Conservation (phyloP, 2,329 filamentous ascomycete genomes). For the Trichoderma semiorbis region DNA sequence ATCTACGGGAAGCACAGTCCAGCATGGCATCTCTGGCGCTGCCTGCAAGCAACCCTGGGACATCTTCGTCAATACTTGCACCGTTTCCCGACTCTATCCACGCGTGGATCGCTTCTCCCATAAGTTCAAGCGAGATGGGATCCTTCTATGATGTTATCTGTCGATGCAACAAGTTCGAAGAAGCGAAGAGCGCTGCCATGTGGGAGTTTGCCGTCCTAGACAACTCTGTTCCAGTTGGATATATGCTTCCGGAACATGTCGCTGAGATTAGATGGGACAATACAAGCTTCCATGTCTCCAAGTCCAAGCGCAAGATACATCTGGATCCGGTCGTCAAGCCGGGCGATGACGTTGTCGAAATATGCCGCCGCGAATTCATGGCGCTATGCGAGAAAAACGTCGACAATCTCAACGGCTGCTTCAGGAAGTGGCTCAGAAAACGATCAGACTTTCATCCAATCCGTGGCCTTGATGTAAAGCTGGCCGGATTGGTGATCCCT, state of each 20-base stretch:
- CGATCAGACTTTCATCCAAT: slow-evolving; percentile 29
- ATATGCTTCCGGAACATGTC: slow-evolving; percentile 26
- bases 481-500: slow-evolving; percentile 29
- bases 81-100: background rate
- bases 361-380: slow-evolving; percentile 25
- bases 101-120: slow-evolving; percentile 7
- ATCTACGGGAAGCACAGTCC: background rate
- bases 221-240: slow-evolving; percentile 24
- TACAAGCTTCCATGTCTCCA: slow-evolving; percentile 22
- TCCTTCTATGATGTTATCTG: slow-evolving; percentile 25
- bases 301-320: slow-evolving; percentile 21
- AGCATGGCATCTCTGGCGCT: slow-evolving; percentile 15
- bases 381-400: slow-evolving; percentile 28
- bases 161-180: slow-evolving; percentile 29
- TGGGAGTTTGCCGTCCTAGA: slow-evolving; percentile 26
- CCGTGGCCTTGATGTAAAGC: slow-evolving; percentile 23
- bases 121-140: background rate
- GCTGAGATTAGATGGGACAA: slow-evolving; percentile 23
- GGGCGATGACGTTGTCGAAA: slow-evolving; percentile 18
- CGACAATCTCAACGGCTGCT: slow-evolving; percentile 25
- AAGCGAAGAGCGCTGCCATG: slow-evolving; percentile 16
- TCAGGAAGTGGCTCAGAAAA: slow-evolving; percentile 28
- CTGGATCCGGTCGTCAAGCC: slow-evolving; percentile 21
- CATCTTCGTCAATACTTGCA: background rate
- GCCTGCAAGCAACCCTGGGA: background rate